Evolutionary conservation across 805 yeast species (phyloP), one percentile per base, ranked within the genome.

Genomic region (Candida odintsovae): DNA sequence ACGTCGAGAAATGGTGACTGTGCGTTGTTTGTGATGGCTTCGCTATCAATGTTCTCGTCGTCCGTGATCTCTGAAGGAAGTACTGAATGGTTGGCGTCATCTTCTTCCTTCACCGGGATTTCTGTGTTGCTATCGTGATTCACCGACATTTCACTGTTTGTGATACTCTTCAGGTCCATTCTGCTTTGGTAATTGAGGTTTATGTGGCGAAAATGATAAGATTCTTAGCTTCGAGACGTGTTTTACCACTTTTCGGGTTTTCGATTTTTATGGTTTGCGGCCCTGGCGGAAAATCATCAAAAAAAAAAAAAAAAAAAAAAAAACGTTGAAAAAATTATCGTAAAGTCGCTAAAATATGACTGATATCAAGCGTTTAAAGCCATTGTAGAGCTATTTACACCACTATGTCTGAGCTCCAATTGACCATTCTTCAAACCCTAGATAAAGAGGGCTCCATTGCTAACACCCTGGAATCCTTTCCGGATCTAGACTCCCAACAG

Each of bases 381-480:
- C 6, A 29, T 29, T 13, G 16, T 13, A 15, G 18, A 33, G 20
- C 36, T 20, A 37, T 37, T 37, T 37, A 5, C 20, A 13, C 12
- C n/a, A 15, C 19, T 11, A 85, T 85, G 92, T 79, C 90, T 42
- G 86, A 80, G 48, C 68, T 86, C 51, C 90, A 83, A 64, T 67
- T 80, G 50, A 66, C 59, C 22, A 65, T 90, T 46, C 76, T 90
- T 57, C 74, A 84, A 65, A 74, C 75, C 44, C 79, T 92, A 49
- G 83, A 82, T 55, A 72, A 75, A 45, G 63, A 74, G 58, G 83
- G 80, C 39, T 73, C 77, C 46, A 83, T 94, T 49, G 73, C 71
- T 43, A 90, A 88, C 65, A 81, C 97, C 6, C 69, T 78, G 44
- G 75, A 68, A 18, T 75, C 75, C 42, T 87, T 90, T 71, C 85